These are phyloP conservation scores for Termitomyces titanicus DNA, from an alignment of 768 basidiomycete genomes.

Conservation along the genomic window DNA sequence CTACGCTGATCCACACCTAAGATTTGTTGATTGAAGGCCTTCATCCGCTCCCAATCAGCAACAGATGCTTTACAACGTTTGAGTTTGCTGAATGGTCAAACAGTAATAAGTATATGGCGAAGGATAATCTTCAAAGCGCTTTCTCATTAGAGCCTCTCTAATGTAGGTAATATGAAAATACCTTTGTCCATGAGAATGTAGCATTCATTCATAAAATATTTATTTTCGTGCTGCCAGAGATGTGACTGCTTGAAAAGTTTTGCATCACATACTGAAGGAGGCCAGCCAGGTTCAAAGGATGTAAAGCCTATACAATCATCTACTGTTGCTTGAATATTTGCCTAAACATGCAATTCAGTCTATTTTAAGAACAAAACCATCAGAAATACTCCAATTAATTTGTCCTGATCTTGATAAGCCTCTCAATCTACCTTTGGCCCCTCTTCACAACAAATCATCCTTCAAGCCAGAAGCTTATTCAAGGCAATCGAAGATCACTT, in stretches of 20 bases:
- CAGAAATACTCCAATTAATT: not conserved
- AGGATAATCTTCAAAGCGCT: not conserved
- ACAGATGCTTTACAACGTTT: not conserved
- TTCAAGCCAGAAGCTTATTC: too few relatives aligned
- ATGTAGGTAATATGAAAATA: not conserved
- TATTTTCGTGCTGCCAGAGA: not conserved
- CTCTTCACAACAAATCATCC: too few relatives aligned
- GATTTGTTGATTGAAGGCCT: conserved; percentile 3
- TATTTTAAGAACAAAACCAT: not conserved
- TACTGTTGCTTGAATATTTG: conserved; percentile 1
- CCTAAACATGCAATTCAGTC: not conserved
- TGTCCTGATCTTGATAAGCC: not conserved
- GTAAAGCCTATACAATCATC: not conserved
- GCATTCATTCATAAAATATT: not conserved
- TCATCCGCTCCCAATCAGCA: not conserved
- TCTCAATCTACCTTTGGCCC: not conserved
- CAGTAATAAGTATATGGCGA: not conserved
- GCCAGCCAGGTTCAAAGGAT: conserved; percentile 1
- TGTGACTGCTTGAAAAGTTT: conserved; percentile 3
- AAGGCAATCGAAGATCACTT: not conserved
- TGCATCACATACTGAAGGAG: not conserved
- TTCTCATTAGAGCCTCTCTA: too few relatives aligned
- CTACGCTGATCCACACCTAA: too few relatives aligned
- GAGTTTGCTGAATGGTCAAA: not conserved
- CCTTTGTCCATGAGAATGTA: not conserved